Percentiles rank a stretch among this genome's conserved stretches.
Conservation (phyloP, 2,329 filamentous ascomycete genomes). For the Harringtonia lauricola region DNA sequence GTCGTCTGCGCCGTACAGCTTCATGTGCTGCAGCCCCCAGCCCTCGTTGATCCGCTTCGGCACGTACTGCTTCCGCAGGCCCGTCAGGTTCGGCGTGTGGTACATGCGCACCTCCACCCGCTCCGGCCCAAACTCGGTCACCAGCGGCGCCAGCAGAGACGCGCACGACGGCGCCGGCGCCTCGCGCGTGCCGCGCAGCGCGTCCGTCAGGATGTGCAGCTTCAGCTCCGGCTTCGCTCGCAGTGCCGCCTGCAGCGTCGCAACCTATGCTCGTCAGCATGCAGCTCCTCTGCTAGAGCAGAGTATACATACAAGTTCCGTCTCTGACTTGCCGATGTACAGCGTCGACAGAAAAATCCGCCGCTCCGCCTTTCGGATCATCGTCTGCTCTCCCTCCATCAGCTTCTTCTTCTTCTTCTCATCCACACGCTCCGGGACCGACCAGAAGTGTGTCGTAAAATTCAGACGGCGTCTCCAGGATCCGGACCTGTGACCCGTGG, state of each 20-base stretch:
- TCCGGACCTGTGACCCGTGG: slow-evolving; percentile 64
- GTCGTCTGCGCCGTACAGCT: slow-evolving; percentile 91
- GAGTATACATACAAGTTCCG: slow-evolving; percentile 66
- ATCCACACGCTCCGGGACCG: not conserved
- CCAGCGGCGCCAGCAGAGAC: slow-evolving; percentile 74
- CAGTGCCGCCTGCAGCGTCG: slow-evolving; percentile 65
- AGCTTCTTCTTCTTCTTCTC: not conserved
- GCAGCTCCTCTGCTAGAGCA: too few species aligned
- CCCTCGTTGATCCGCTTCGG: slow-evolving; percentile 92
- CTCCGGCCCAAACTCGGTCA: slow-evolving; percentile 70
- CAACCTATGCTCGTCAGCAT: slow-evolving; percentile 42
- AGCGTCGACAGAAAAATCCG: slow-evolving; percentile 90
- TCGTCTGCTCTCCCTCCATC: slow-evolving; percentile 38
- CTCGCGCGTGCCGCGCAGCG: slow-evolving; percentile 82
- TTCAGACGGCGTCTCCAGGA: slow-evolving; percentile 70
- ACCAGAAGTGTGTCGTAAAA: slow-evolving; percentile 92
- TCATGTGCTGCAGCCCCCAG: slow-evolving; percentile 98
- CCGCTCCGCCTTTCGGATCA: slow-evolving; percentile 67
- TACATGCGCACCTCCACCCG: slow-evolving; percentile 94
- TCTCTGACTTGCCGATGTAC: slow-evolving; percentile 89
- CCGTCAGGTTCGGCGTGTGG: slow-evolving; percentile 91
- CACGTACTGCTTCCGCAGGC: slow-evolving; percentile 69
- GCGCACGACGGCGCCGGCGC: slow-evolving; percentile 77
- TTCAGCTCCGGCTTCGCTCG: slow-evolving; percentile 62
- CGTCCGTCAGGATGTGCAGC: slow-evolving; percentile 85